Evolutionary conservation across 139 green algal genomes (phyloP), one percentile per base, ranked within the genome.

Genomic region (Ettlia oleoabundans): DNA sequence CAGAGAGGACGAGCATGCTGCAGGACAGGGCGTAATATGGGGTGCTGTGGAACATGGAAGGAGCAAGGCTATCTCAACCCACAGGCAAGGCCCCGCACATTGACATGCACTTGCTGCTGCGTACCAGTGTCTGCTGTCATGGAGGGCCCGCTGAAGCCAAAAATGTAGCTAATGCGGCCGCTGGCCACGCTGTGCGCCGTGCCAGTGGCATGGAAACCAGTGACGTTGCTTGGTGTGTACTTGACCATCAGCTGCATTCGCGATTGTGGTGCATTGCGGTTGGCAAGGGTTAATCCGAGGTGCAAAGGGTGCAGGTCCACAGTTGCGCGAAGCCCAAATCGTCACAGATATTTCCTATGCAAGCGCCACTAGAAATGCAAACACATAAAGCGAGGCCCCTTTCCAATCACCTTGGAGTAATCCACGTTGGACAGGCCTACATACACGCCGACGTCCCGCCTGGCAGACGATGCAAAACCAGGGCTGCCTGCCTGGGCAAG

Each of bases 141-240:
- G 42, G 90, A 91, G 0, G 92, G 93, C 8, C 93, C 93, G 64
- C 78, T 80, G 26, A 88, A 64, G 18, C 88, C 90, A 82, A 96
- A 96, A 7, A 87, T 87, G 86, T 93, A 98, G 35, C 91, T 93
- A 40, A 98, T 32, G 7, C 95, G 87, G 6, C 95, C 95, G 40
- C 91, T 89, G 9, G 94, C 86, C 9, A 96, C 94, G 69, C 89
- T 95, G 73, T 94, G 72, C 13, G 93, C 88, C 0, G 63, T 80
- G 26, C 85, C 85, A 8, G 85, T 89, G 41, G 85, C 85, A 13
- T 55, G 66, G 68, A 86, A 89, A 24, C 74, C 80, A 21, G 30
- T 84, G 30, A 88, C 52, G 41, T 19, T n/a, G 33, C 35, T 40
- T 26, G 81, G 70, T 0, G 62, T 52, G 69, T 86, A 47, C 70